phyloP scores from a whole-genome alignment of 2,329 filamentous ascomycete species.

The Hypoxylon sp. region DNA sequence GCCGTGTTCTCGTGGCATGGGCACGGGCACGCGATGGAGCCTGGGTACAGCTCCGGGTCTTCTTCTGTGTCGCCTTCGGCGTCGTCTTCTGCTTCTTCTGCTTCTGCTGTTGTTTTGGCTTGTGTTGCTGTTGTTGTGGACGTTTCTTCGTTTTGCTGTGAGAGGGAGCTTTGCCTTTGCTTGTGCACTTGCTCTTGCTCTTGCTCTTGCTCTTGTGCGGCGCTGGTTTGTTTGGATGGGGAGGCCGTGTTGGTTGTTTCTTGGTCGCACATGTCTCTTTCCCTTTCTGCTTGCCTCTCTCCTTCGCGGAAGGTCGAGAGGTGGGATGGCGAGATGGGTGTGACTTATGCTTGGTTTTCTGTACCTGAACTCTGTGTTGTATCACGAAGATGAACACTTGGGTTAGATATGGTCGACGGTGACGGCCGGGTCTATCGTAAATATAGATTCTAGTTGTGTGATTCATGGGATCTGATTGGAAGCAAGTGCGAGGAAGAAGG shows the following conservation, averaged over 20 bases:
- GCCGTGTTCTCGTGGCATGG: conserved; percentile 28
- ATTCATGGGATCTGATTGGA: not conserved
- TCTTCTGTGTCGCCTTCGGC: conserved; percentile 5
- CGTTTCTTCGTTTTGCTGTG: not conserved
- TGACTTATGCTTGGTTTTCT: not conserved
- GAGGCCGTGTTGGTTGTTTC: not conserved
- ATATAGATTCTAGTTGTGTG: not conserved
- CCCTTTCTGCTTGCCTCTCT: not conserved
- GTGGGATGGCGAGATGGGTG: not conserved
- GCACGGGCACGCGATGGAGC: conserved; percentile 31
- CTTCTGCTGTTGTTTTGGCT: not conserved
- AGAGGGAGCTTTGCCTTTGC: not conserved
- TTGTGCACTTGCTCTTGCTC: not conserved
- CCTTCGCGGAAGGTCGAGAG: not conserved
- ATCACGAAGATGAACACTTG: not conserved
- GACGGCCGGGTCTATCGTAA: not conserved
- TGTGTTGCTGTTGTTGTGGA: not conserved
- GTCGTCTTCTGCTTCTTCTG: not conserved
- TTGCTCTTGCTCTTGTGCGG: not conserved
- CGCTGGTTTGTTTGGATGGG: not conserved
- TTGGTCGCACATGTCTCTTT: not conserved
- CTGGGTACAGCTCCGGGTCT: not conserved
- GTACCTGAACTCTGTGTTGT: not conserved
- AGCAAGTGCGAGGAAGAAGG: not conserved
- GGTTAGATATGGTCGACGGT: not conserved